Evolutionary conservation across 352 stramenopile genomes (phyloP), one percentile per base, ranked within the genome.

Genomic region (Globisporangium iwayamae): DNA sequence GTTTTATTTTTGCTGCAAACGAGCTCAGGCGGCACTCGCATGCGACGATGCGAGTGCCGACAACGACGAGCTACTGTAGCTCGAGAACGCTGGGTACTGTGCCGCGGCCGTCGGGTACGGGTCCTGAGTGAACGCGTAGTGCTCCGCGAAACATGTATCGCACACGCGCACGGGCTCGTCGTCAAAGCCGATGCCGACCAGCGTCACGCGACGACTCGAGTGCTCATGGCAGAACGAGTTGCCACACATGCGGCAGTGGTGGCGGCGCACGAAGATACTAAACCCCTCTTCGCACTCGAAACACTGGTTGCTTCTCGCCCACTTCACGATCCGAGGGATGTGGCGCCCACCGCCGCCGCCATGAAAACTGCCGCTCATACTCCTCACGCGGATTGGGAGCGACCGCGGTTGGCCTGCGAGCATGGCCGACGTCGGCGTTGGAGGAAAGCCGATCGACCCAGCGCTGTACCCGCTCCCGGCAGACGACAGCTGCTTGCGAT

Each of bases 171-270:
- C 82, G 46, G 87, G 87, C 62, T 93, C 85, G 51, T 91, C 75
- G 47, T 93, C 83, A 43, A 93, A 94, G 39, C 87, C 87, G 50
- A 93, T 92, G 28, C 81, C 82, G 20, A 85, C 74, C 20, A 96
- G 72, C 11, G 84, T 81, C 16, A 93, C 73, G 8, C 85, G 83
- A 14, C 85, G 81, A 52, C 71, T 93, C 39, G 87, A 94, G 65
- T 94, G 85, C 41, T 94, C 81, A 60, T 93, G 83, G 58, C 87
- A 96, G 72, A 96, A 96, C 48, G 85, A 94, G 50, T 90, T 90
- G 22, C 87, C 87, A 52, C 87, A 96, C 78, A 93, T 91, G 32
- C 87, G 87, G 62, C 87, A 96, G 66, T 96, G 85, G 59, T 96
- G 87, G 14, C 87, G 85, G 5, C 87, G 83, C 52, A 87, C 76